Percentiles rank a stretch among this genome's conserved stretches.
phyloP scores from a whole-genome alignment of 1,284 basidiomycete genomes.

The Naganishia cerealis region DNA sequence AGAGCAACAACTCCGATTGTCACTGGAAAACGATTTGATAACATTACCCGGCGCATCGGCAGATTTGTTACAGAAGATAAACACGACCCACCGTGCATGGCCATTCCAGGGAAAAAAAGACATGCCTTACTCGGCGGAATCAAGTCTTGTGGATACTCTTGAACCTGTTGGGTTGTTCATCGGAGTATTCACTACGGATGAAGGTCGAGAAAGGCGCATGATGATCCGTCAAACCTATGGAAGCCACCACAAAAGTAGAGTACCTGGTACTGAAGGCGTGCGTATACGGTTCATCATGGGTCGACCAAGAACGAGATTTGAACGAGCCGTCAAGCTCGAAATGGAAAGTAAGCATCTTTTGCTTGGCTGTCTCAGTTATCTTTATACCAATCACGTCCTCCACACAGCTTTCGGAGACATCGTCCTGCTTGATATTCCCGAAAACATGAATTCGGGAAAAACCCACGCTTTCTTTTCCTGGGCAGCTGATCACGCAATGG shows the following conservation, averaged over 20 bases:
- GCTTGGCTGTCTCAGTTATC: slow-evolving; percentile 9
- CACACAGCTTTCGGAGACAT: slow-evolving; percentile 65
- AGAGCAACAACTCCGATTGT: slow-evolving; percentile 1
- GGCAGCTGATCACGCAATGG: slow-evolving; percentile 85
- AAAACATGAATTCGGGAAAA: slow-evolving; percentile 59
- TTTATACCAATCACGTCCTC: not conserved
- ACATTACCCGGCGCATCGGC: slow-evolving; percentile 24
- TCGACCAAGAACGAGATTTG: slow-evolving; percentile 75
- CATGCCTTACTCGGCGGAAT: slow-evolving; percentile 38
- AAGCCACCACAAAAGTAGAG: slow-evolving; percentile 72
- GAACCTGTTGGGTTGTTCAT: slow-evolving; percentile 85
- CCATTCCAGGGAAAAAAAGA: slow-evolving; percentile 40
- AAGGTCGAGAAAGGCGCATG: slow-evolving; percentile 79
- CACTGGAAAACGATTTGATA: slow-evolving; percentile 23
- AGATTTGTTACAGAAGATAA: slow-evolving; percentile 39
- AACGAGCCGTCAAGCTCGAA: slow-evolving; percentile 77
- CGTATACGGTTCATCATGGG: slow-evolving; percentile 90
- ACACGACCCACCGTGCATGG: slow-evolving; percentile 50
- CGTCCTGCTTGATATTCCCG: slow-evolving; percentile 57
- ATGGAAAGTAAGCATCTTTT: slow-evolving; percentile 72
- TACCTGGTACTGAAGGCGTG: slow-evolving; percentile 77
- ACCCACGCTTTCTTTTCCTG: slow-evolving; percentile 57
- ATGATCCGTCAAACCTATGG: slow-evolving; percentile 88
- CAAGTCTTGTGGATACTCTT: slow-evolving; percentile 62
- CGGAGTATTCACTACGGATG: slow-evolving; percentile 89